Conservation (phyloP, 1,284 basidiomycete species). For the Grifola frondosa region DNA sequence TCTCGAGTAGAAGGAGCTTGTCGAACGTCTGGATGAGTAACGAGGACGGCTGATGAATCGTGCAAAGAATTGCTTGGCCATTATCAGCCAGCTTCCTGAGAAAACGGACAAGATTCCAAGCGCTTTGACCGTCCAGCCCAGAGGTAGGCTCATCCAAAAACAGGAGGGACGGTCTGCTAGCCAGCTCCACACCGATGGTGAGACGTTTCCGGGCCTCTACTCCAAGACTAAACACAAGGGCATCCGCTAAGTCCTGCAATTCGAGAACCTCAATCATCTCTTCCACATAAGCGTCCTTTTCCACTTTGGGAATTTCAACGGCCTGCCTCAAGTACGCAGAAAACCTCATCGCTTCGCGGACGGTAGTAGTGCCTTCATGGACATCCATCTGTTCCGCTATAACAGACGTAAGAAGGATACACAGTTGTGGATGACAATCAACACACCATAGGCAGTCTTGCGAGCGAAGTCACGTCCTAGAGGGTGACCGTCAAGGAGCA, state of each 20-base stretch:
- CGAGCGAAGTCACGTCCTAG: constrained; percentile 78
- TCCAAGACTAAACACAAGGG: constrained; percentile 58
- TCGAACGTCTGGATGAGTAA: constrained; percentile 77
- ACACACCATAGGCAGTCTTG: constrained; percentile 72
- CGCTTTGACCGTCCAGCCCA: constrained; percentile 71
- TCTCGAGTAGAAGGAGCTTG: constrained; percentile 62
- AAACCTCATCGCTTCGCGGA: constrained; percentile 89
- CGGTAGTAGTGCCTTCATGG: constrained; percentile 83
- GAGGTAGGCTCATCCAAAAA: constrained; percentile 63
- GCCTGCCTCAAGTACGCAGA: constrained; percentile 91
- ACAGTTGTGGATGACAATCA: constrained; percentile 26
- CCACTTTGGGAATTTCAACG: constrained; percentile 62
- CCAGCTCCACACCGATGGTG: constrained; percentile 88
- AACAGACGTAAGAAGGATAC: constrained; percentile 32
- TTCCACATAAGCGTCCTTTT: constrained; percentile 83
- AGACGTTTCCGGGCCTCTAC: constrained; percentile 85
- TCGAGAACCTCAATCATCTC: constrained; percentile 74
- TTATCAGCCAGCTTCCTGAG: constrained; percentile 81
- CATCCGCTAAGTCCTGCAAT: constrained; percentile 63
- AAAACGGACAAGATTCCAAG: constrained; percentile 84
- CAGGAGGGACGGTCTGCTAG: constrained; percentile 79
- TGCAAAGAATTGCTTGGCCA: constrained; percentile 82
- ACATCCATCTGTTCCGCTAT: constrained; percentile 87
- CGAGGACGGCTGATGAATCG: constrained; percentile 74
- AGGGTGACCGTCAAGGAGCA: constrained; percentile 78